Evolutionary conservation across 2,329 filamentous ascomycete genomes (phyloP).

Genomic region (Aureobasidium sp.): DNA sequence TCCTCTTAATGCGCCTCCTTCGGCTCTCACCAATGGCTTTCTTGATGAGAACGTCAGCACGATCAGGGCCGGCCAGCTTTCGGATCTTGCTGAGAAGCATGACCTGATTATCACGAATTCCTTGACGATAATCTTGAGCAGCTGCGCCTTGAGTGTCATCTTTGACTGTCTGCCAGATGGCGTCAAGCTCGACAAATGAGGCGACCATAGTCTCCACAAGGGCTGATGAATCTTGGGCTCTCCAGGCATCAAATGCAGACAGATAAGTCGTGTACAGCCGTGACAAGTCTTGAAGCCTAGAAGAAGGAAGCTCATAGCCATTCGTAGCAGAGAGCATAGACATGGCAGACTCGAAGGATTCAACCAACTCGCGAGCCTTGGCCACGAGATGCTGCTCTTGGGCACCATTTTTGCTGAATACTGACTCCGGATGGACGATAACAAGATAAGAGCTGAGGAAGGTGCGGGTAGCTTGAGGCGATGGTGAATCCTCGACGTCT

Average conservation of each 20-base stretch:
- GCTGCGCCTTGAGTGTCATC: slow-evolving; percentile 66
- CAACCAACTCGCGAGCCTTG: slow-evolving; percentile 68
- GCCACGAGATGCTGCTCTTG: slow-evolving; percentile 63
- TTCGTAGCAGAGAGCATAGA: slow-evolving; percentile 58
- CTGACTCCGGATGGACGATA: slow-evolving; percentile 66
- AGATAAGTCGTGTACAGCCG: slow-evolving; percentile 66
- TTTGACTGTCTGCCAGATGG: slow-evolving; percentile 76
- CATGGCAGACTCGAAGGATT: slow-evolving; percentile 65
- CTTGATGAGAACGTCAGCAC: slow-evolving; percentile 63
- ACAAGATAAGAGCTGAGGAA: slow-evolving; percentile 77
- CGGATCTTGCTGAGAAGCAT: slow-evolving; percentile 73
- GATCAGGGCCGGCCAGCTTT: slow-evolving; percentile 61
- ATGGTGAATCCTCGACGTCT: slow-evolving; percentile 52
- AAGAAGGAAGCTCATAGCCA: slow-evolving; percentile 56
- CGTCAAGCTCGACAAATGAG: slow-evolving; percentile 75
- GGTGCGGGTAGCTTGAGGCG: slow-evolving; percentile 59
- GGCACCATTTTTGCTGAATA: slow-evolving; percentile 64
- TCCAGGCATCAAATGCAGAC: slow-evolving; percentile 76
- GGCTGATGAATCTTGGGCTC: slow-evolving; percentile 67
- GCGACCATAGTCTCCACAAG: slow-evolving; percentile 79
- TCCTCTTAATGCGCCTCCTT: slow-evolving; percentile 54
- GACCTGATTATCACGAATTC: slow-evolving; percentile 72
- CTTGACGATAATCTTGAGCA: slow-evolving; percentile 66
- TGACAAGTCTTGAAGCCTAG: slow-evolving; percentile 53
- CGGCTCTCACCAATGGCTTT: slow-evolving; percentile 66